Conservation (phyloP, 176 grass and related monocot species). For the Calamus simplicifolius region DNA sequence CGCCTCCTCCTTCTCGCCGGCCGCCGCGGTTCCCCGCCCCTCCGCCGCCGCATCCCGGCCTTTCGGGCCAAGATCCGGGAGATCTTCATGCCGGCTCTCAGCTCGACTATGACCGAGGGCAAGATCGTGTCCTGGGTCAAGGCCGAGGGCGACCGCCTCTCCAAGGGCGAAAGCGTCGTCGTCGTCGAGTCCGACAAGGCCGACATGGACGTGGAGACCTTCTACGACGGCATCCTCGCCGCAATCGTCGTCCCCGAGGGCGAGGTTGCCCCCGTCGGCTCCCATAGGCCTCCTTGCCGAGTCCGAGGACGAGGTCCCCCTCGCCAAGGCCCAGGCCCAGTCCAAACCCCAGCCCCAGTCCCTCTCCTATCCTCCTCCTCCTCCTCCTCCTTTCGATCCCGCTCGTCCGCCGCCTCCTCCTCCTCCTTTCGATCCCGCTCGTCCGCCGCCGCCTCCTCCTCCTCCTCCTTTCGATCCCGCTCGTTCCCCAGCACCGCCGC, state of each 20-base stretch:
- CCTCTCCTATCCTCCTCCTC: conserved; percentile 3
- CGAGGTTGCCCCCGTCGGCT: conserved; percentile 59
- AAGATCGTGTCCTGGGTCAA: conserved; percentile 82
- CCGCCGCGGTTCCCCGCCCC: not conserved
- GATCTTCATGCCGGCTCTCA: conserved; percentile 93
- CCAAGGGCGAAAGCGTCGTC: conserved; percentile 84
- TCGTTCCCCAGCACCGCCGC: conserved; percentile 9
- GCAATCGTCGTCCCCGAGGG: conserved; percentile 64
- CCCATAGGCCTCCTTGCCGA: conserved; percentile 88
- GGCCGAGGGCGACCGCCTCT: conserved; percentile 72
- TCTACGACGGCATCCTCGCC: conserved; percentile 80
- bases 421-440: too few relatives aligned
- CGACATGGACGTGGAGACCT: conserved; percentile 96
- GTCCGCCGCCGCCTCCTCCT: conserved; percentile 5
- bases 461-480: too few relatives aligned
- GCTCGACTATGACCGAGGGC: conserved; percentile 82
- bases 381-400: conserved; percentile 11
- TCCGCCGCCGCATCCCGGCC: conserved; percentile 15
- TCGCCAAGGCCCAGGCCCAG: conserved; percentile 51
- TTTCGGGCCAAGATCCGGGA: conserved; percentile 77
- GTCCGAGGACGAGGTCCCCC: conserved; percentile 64
- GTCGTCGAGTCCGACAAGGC: conserved; percentile 95
- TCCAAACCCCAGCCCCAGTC: conserved; percentile 21
- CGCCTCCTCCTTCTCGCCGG: not conserved
- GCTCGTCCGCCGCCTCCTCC: conserved; percentile 12